Evolutionary conservation across 148 eudicot genomes (phyloP).

Genomic region (Talinum fruticosum): DNA sequence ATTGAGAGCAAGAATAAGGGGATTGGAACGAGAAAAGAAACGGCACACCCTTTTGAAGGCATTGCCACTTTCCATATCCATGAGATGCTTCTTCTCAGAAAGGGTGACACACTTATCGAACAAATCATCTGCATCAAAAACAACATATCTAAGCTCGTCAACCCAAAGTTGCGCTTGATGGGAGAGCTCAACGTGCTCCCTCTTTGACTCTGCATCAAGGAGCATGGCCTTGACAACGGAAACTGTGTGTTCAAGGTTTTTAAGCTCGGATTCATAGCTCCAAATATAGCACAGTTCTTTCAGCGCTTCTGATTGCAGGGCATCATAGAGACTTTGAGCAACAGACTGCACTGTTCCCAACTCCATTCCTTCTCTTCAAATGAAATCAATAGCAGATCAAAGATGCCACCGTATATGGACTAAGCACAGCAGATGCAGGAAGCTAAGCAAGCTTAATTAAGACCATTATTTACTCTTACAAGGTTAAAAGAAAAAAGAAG

Average conservation of each 20-base stretch:
- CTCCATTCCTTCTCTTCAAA: not conserved
- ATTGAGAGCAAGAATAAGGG: not conserved
- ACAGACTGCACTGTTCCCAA: not conserved
- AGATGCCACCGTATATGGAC: not conserved
- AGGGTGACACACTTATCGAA: not conserved
- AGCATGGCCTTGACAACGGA: not conserved
- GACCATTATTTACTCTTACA: no score
- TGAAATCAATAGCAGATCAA: not conserved
- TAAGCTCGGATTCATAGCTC: not conserved
- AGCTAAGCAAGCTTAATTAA: no score
- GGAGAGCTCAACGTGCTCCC: not conserved
- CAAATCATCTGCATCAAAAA: slow-evolving; percentile 20
- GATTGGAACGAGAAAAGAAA: slow-evolving; percentile 1
- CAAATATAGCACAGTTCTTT: not conserved
- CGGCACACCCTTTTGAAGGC: not conserved
- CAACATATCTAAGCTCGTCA: not conserved
- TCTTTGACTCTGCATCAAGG: slow-evolving; percentile 15
- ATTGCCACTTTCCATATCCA: not conserved
- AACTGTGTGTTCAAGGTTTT: slow-evolving; percentile 3
- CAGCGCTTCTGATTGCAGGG: not conserved
- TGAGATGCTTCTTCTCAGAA: not conserved
- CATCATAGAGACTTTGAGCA: not conserved
- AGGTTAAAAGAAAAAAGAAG: no score
- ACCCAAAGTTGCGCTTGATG: not conserved
- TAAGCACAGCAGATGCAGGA: no score